Evolutionary conservation across 208 protist species (phyloP), one percentile per base, ranked within the genome.

Genomic region (Leishmania mexicana): DNA sequence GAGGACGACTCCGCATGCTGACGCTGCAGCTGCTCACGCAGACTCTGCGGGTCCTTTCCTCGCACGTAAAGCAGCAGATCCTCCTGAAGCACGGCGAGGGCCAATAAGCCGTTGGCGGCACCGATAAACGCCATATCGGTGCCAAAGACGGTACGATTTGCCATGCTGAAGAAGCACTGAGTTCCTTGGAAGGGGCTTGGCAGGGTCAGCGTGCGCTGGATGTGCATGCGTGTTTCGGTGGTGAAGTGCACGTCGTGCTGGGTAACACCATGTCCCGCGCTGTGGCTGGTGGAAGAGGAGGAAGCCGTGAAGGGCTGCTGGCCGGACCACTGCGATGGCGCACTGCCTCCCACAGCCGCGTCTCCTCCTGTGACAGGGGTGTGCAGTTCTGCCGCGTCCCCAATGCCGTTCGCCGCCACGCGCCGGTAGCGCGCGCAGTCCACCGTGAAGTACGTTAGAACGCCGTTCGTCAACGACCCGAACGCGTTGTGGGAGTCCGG

Each of bases 401-500:
- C 31, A n/a, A 53, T 40, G 13, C 64, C 38, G 42, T 24, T 76
- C 75, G 35, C 31, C 38, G 28, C 17, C 53, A 78, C 45, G 79
- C 47, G 58, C 58, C 49, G 42, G 31, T 88, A 87, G 53, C 81
- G 82, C 5, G 86, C 76, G 64, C 80, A 86, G 75, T 94, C 86
- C 45, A 93, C 89, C 6, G 86, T 88, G 74, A 96, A 96, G 81
- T 96, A 96, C 35, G 84, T 93, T 45, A 96, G 85, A 3, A 88
- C 91, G 60, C 88, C 86, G 58, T 93, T 91, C 40, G 85, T 92
- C 10, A 96, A 86, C 38, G 92, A 87, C 35, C 86, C 91, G 77
- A 97, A 97, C n/a, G 81, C 91, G 79, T 96, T 97, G 82, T 97
- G 92, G 10, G 89, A 89, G 78, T 97, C 94, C 1, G 92, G 92